These are phyloP conservation scores for Podospora tetraspora DNA, from an alignment of 495 filamentous ascomycete species.

Conservation along the genomic window DNA sequence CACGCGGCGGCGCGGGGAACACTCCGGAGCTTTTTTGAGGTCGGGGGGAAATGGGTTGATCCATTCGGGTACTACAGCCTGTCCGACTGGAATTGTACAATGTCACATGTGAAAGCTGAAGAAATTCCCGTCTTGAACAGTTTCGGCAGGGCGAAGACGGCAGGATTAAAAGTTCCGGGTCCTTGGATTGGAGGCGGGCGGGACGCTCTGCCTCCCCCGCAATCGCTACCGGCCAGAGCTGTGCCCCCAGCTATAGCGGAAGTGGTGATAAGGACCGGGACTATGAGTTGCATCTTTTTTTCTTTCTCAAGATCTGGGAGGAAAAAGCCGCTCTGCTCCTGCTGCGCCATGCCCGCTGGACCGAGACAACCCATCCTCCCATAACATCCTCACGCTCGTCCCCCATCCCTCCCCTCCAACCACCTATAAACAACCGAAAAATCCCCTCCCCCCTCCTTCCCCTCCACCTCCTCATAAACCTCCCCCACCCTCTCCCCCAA, in stretches of 20 bases:
- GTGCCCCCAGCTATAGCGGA: background rate
- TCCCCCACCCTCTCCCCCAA: slow-evolving; percentile 58
- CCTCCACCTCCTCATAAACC: slow-evolving; percentile 61
- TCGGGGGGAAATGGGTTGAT: no score
- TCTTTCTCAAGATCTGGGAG: background rate
- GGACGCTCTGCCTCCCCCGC: background rate
- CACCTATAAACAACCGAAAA: slow-evolving; percentile 84
- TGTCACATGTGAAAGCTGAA: background rate
- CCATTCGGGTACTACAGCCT: background rate
- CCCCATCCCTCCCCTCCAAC: slow-evolving; percentile 49
- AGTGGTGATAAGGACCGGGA: background rate
- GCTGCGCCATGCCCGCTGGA: background rate
- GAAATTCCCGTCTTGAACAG: background rate
- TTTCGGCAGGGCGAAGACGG: background rate
- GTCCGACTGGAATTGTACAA: background rate
- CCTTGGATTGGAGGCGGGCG: background rate
- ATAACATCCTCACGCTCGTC: background rate
- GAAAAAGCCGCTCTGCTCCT: background rate
- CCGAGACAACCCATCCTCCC: background rate
- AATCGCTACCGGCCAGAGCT: background rate
- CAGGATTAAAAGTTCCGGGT: background rate
- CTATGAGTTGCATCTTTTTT: background rate
- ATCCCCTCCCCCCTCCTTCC: slow-evolving; percentile 63
- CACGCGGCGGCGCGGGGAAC: no score
- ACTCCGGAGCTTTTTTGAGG: background rate